Evolutionary conservation across 495 filamentous ascomycete genomes (phyloP).

Genomic region (Tuber calosporum): DNA sequence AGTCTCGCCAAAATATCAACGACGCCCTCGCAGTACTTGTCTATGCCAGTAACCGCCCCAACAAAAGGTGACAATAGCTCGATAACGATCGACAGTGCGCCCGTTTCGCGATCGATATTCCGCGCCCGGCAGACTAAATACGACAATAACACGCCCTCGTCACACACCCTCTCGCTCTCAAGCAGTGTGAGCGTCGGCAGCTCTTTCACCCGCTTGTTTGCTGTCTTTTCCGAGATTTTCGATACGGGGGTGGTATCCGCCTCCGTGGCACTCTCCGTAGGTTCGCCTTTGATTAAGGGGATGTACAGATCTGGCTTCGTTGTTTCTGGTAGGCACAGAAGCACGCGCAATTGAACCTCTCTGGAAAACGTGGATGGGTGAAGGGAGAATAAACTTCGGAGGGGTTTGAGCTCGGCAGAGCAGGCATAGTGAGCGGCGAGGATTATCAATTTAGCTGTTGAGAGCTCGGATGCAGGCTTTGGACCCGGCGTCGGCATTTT

Average conservation of each 20-base stretch:
- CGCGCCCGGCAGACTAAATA: constrained; percentile 62
- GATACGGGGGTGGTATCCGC: constrained; percentile 27
- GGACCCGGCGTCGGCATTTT: constrained; percentile 1
- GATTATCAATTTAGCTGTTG: constrained; percentile 55
- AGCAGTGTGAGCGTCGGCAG: constrained; percentile 20
- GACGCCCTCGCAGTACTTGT: constrained; percentile 16
- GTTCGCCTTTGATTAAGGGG: constrained; percentile 18
- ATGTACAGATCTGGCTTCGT: constrained; percentile 22
- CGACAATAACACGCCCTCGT: constrained; percentile 43
- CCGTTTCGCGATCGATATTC: constrained; percentile 59
- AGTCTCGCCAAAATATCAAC: constrained; percentile 36
- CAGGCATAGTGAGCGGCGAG: constrained; percentile 57
- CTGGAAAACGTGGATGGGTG: constrained; percentile 19
- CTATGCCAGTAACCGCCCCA: constrained; percentile 22
- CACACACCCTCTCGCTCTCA: not conserved
- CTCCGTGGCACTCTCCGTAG: constrained; percentile 29
- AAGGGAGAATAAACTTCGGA: constrained; percentile 15
- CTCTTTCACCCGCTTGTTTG: constrained; percentile 6
- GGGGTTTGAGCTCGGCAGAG: constrained; percentile 25
- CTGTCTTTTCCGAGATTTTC: constrained; percentile 25
- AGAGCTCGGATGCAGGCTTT: constrained; percentile 43
- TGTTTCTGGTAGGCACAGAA: constrained; percentile 38
- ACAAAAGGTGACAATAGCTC: constrained; percentile 59
- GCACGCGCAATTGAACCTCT: constrained; percentile 28
- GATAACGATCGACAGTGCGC: constrained; percentile 55